These are phyloP conservation scores for Solanum tacnaense DNA, from an alignment of 257 asterid species.

Conservation along the genomic window DNA sequence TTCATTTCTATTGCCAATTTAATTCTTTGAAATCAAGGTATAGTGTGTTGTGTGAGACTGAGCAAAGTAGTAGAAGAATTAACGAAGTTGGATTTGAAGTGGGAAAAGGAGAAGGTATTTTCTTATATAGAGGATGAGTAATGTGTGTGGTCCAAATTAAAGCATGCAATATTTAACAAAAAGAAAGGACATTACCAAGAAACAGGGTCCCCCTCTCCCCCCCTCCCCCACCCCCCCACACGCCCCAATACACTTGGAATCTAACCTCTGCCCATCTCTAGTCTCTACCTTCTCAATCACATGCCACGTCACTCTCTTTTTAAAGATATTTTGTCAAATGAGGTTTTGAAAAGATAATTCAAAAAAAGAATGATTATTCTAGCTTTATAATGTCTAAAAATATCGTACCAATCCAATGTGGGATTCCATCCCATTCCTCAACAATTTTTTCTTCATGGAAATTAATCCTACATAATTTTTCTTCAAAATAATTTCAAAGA, in stretches of 20 bases:
- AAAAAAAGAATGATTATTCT: background rate
- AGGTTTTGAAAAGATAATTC: background rate
- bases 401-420: background rate
- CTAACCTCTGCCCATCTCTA: background rate
- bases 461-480: too few species aligned
- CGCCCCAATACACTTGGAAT: background rate
- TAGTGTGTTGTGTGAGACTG: background rate
- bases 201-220: background rate
- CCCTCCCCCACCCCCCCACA: background rate
- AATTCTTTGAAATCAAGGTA: background rate
- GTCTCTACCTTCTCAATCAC: background rate
- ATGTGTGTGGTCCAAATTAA: background rate
- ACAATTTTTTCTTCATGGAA: background rate
- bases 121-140: background rate
- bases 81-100: background rate
- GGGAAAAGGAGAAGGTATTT: background rate
- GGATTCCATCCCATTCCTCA: background rate
- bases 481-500: too few species aligned
- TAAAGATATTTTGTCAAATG: too few species aligned
- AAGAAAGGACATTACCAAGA: background rate
- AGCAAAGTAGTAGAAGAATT: background rate
- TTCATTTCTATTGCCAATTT: conserved; percentile 14
- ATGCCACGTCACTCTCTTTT: background rate
- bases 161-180: background rate
- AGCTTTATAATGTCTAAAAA: background rate